phyloP scores from a whole-genome alignment of 2,329 filamentous ascomycete genomes.

The Alternaria triticina region DNA sequence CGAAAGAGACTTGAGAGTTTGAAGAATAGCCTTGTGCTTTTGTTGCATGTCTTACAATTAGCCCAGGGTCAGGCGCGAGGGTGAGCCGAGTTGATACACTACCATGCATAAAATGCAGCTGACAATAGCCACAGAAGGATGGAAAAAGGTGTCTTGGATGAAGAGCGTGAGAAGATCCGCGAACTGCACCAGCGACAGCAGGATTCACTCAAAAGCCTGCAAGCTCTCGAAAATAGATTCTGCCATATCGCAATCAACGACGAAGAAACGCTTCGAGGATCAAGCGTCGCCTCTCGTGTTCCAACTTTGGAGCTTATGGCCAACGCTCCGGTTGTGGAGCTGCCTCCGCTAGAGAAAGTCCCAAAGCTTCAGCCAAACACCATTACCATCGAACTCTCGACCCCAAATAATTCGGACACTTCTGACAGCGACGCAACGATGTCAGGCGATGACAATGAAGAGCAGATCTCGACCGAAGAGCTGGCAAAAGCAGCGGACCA shows the following conservation, averaged over 20 bases:
- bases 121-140: constrained; percentile 11
- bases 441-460: constrained; percentile 23
- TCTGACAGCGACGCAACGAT: constrained; percentile 27
- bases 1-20: constrained; percentile 32
- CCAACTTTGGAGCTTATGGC: constrained; percentile 24
- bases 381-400: not conserved
- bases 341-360: not conserved
- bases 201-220: constrained; percentile 28
- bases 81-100: not conserved
- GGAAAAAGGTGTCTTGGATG: constrained; percentile 22
- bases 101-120: not conserved
- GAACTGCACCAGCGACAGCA: constrained; percentile 35
- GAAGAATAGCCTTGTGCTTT: constrained; percentile 33
- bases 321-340: not conserved
- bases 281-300: constrained; percentile 11
- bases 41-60: constrained; percentile 36
- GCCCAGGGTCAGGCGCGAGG: constrained; percentile 32
- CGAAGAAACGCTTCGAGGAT: constrained; percentile 19
- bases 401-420: constrained; percentile 16
- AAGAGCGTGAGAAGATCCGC: constrained; percentile 34
- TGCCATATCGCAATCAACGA: constrained; percentile 20
- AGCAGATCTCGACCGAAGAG: constrained; percentile 26
- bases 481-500: constrained; percentile 29
- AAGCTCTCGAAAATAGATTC: constrained; percentile 29
- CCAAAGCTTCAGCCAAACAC: not conserved